phyloP scores from a whole-genome alignment of 2,329 filamentous ascomycete species.

The Aspergillus aculeatinus region DNA sequence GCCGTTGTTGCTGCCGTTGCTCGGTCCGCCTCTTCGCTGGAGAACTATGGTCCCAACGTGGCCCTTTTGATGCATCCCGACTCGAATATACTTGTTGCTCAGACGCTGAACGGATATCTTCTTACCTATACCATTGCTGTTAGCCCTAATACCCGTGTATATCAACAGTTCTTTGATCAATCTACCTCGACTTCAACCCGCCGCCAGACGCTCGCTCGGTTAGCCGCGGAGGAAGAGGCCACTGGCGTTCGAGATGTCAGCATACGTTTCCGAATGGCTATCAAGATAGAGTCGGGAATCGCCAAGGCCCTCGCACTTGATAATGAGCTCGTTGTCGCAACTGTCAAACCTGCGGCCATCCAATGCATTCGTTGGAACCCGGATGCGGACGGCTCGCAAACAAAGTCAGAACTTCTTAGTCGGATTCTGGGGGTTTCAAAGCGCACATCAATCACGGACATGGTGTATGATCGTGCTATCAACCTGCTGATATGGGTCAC shows the following conservation, averaged over 20 bases:
- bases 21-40: slow-evolving; percentile 75
- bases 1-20: slow-evolving; percentile 82
- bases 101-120: slow-evolving; percentile 80
- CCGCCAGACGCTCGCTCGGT: slow-evolving; percentile 45
- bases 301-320: slow-evolving; percentile 83
- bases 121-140: slow-evolving; percentile 92
- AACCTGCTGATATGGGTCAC: slow-evolving; percentile 92
- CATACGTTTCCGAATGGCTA: slow-evolving; percentile 93
- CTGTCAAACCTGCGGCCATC: slow-evolving; percentile 85
- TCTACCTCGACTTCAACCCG: slow-evolving; percentile 45
- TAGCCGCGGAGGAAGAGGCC: slow-evolving; percentile 76
- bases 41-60: slow-evolving; percentile 80
- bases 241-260: slow-evolving; percentile 81
- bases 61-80: slow-evolving; percentile 86
- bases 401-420: slow-evolving; percentile 83
- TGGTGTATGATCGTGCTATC: slow-evolving; percentile 95
- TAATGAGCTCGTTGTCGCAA: slow-evolving; percentile 89
- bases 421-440: slow-evolving; percentile 84
- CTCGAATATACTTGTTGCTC: slow-evolving; percentile 85
- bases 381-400: slow-evolving; percentile 77
- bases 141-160: slow-evolving; percentile 78
- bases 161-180: slow-evolving; percentile 72
- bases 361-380: slow-evolving; percentile 96
- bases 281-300: slow-evolving; percentile 95
- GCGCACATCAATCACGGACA: slow-evolving; percentile 72